Evolutionary conservation across 768 basidiomycete species (phyloP).

Genomic region (Dioszegia crocea): DNA sequence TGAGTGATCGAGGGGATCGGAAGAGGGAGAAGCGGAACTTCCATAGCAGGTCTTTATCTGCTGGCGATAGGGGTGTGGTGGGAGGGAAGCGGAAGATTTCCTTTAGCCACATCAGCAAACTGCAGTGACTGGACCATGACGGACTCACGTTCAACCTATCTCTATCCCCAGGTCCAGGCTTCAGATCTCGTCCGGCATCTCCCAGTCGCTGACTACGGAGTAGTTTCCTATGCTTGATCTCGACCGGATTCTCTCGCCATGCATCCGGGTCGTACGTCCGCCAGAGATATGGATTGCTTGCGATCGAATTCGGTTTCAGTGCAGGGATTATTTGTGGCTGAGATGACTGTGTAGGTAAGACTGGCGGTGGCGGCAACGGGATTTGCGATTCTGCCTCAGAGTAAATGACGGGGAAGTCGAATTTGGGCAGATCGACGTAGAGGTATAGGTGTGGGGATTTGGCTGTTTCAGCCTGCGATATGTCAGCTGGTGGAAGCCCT

Average conservation of each 20-base stretch:
- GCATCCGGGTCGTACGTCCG: constrained; percentile 85
- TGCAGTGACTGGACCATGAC: neutral
- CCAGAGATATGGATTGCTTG: constrained; percentile 73
- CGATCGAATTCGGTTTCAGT: constrained; percentile 50
- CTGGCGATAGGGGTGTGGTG: constrained; percentile 74
- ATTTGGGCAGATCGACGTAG: constrained; percentile 90
- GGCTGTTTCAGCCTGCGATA: constrained; percentile 72
- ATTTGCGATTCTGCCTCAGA: constrained; percentile 62
- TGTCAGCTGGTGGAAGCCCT: neutral
- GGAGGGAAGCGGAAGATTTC: constrained; percentile 88
- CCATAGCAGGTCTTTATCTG: constrained; percentile 96
- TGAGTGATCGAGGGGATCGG: constrained; percentile 65
- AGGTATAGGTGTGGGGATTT: constrained; percentile 93
- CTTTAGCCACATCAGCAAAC: constrained; percentile 51
- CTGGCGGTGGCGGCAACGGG: constrained; percentile 36
- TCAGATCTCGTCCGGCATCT: constrained; percentile 89
- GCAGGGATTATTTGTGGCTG: constrained; percentile 4
- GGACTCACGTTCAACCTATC: constrained; percentile 81
- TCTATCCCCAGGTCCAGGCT: constrained; percentile 91
- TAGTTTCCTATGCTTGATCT: constrained; percentile 90
- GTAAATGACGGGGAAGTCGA: constrained; percentile 95
- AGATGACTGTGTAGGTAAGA: neutral
- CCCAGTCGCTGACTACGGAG: constrained; percentile 93
- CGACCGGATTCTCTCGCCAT: constrained; percentile 88
- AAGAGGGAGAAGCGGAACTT: constrained; percentile 99